These are phyloP conservation scores for Macrocystidia cucumis DNA, from an alignment of 1,284 basidiomycete genomes.

Conservation along the genomic window DNA sequence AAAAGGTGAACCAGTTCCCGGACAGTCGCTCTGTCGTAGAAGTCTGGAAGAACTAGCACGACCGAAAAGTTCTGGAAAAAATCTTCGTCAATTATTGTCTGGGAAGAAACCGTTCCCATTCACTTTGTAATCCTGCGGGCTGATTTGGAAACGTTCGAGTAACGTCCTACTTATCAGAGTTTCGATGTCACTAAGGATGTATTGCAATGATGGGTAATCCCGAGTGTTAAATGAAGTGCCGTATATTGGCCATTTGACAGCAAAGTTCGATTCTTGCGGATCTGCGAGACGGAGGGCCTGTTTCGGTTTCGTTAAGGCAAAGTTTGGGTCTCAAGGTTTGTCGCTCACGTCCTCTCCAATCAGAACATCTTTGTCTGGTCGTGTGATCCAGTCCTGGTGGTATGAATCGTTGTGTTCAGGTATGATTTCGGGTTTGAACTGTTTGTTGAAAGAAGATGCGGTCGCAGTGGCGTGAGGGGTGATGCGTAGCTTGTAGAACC, in stretches of 20 bases:
- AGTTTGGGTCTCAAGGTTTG: too few relatives aligned
- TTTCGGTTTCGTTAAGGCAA: not conserved
- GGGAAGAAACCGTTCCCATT: slow-evolving; percentile 8
- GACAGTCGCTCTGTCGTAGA: slow-evolving; percentile 82
- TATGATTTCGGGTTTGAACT: slow-evolving; percentile 75
- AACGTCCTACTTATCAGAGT: slow-evolving; percentile 59
- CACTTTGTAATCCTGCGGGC: slow-evolving; percentile 55
- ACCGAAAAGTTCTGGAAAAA: slow-evolving; percentile 73
- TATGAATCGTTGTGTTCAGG: slow-evolving; percentile 77
- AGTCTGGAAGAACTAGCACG: slow-evolving; percentile 89
- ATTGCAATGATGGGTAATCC: slow-evolving; percentile 67
- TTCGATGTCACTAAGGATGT: slow-evolving; percentile 74
- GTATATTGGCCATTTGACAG: slow-evolving; percentile 72
- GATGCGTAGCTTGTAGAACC: slow-evolving; percentile 81
- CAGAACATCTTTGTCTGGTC: slow-evolving; percentile 37
- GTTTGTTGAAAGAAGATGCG: slow-evolving; percentile 69
- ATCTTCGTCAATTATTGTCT: slow-evolving; percentile 5
- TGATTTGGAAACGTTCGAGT: slow-evolving; percentile 55
- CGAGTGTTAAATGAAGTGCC: slow-evolving; percentile 73
- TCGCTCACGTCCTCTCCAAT: slow-evolving; percentile 63
- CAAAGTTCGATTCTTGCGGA: slow-evolving; percentile 59
- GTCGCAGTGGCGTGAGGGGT: slow-evolving; percentile 69
- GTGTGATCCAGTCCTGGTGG: slow-evolving; percentile 74
- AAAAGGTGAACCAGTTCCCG: slow-evolving; percentile 75
- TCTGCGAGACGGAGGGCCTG: slow-evolving; percentile 72